Conservation (phyloP, 495 filamentous ascomycete species). For the Penicillium paxilli region DNA sequence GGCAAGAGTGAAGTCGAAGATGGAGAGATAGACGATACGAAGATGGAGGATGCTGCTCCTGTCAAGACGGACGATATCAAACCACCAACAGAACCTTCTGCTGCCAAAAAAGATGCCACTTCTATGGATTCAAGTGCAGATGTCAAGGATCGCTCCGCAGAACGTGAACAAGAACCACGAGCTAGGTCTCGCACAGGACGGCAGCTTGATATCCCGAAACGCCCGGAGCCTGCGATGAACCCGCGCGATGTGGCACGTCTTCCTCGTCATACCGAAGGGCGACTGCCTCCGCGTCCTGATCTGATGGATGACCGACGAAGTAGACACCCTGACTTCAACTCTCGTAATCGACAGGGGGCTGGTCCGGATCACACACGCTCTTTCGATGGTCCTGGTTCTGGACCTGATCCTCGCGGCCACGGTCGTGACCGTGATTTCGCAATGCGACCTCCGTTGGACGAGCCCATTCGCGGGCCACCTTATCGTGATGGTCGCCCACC, state of each 20-base stretch:
- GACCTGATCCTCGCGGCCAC: constrained; percentile 27
- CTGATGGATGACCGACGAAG: constrained; percentile 40
- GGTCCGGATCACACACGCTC: constrained; percentile 34
- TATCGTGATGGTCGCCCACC: constrained; percentile 35
- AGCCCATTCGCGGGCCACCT: constrained; percentile 42
- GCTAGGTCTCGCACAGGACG: constrained; percentile 26
- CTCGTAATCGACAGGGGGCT: constrained; percentile 36
- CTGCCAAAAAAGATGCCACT: constrained; percentile 4
- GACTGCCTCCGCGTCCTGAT: constrained; percentile 41
- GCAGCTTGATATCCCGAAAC: constrained; percentile 34
- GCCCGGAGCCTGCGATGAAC: constrained; percentile 34
- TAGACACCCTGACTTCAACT: constrained; percentile 36
- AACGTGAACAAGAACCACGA: constrained; percentile 19
- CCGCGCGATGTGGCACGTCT: constrained; percentile 33
- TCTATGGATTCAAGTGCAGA: constrained; percentile 17
- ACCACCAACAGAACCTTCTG: constrained; percentile 2
- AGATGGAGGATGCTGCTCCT: constrained; percentile 39
- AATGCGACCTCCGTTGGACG: constrained; percentile 34
- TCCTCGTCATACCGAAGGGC: constrained; percentile 31
- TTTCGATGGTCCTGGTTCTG: constrained; percentile 29
- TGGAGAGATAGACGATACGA: constrained; percentile 74
- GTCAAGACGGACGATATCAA: constrained; percentile 13
- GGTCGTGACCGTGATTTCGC: constrained; percentile 40
- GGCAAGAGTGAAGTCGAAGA: constrained; percentile 66
- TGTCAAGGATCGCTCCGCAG: constrained; percentile 15